phyloP scores from a whole-genome alignment of 2,329 filamentous ascomycete species.

The Cadophora sp. region DNA sequence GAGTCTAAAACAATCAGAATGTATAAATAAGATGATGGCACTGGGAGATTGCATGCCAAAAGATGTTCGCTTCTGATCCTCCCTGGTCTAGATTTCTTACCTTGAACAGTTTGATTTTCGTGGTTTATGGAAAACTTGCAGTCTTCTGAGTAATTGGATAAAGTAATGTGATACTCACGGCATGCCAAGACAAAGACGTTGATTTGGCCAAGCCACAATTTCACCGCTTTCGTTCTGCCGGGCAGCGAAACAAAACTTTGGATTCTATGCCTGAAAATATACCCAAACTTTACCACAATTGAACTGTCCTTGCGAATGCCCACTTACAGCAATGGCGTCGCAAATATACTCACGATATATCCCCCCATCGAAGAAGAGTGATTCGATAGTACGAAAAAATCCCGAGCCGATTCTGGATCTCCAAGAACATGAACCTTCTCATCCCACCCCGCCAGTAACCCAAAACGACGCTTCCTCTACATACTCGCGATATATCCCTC shows the following conservation, averaged over 20 bases:
- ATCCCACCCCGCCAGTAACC: slow-evolving; percentile 31
- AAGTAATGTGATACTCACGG: too few species aligned
- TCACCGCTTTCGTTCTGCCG: too few species aligned
- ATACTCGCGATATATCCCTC: slow-evolving; percentile 44
- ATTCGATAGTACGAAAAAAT: background rate
- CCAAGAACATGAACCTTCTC: slow-evolving; percentile 16
- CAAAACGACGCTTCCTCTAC: slow-evolving; percentile 41
- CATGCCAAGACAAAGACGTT: too few species aligned
- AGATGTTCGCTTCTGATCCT: background rate
- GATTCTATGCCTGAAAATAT: too few species aligned
- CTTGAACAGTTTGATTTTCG: too few species aligned
- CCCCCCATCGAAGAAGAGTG: slow-evolving; percentile 40
- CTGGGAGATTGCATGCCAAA: background rate
- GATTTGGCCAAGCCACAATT: too few species aligned
- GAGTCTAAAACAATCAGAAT: background rate
- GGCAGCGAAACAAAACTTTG: too few species aligned
- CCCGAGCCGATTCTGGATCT: background rate
- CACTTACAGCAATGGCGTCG: slow-evolving; percentile 33
- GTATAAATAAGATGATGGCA: background rate
- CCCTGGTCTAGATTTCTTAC: background rate
- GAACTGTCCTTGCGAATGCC: background rate
- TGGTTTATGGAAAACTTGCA: too few species aligned
- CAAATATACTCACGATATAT: slow-evolving; percentile 44
- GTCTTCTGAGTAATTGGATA: too few species aligned
- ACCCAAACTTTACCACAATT: background rate